Evolutionary conservation across 345 rosid genomes (phyloP).

Genomic region (Pseudoturritis turrita): DNA sequence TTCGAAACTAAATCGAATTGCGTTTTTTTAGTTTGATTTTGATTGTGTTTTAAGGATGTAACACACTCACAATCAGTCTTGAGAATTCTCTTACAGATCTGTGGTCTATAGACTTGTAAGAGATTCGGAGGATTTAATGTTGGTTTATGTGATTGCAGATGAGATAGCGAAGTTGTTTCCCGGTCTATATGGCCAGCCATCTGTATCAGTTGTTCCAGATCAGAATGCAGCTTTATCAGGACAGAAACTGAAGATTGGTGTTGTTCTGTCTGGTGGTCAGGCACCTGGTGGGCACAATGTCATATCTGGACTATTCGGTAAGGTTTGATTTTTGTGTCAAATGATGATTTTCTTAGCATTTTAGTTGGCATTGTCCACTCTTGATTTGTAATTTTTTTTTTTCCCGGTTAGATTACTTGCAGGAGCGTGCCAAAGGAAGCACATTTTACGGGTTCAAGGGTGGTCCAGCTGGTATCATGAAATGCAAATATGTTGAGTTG

Average conservation of each 20-base stretch:
- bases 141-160: slow-evolving; percentile 33
- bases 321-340: slow-evolving; percentile 2
- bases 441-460: slow-evolving; percentile 84
- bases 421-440: slow-evolving; percentile 77
- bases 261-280: slow-evolving; percentile 96
- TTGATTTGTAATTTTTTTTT: slow-evolving; percentile 8
- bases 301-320: slow-evolving; percentile 84
- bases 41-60: neutral
- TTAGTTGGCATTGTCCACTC: neutral
- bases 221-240: slow-evolving; percentile 29
- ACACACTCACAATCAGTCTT: neutral
- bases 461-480: slow-evolving; percentile 99
- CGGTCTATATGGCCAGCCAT: slow-evolving; percentile 78
- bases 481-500: slow-evolving; percentile 82
- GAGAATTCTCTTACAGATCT: neutral
- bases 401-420: slow-evolving; percentile 77
- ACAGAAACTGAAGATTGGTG: slow-evolving; percentile 79
- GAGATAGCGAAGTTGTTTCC: slow-evolving; percentile 95
- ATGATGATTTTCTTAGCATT: neutral
- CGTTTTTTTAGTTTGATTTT: neutral
- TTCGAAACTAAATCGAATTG: neutral
- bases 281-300: slow-evolving; percentile 99
- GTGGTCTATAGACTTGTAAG: neutral
- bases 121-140: neutral
- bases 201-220: slow-evolving; percentile 57